Evolutionary conservation across 306 rosid genomes (phyloP).

Genomic region (Vicia faba): DNA sequence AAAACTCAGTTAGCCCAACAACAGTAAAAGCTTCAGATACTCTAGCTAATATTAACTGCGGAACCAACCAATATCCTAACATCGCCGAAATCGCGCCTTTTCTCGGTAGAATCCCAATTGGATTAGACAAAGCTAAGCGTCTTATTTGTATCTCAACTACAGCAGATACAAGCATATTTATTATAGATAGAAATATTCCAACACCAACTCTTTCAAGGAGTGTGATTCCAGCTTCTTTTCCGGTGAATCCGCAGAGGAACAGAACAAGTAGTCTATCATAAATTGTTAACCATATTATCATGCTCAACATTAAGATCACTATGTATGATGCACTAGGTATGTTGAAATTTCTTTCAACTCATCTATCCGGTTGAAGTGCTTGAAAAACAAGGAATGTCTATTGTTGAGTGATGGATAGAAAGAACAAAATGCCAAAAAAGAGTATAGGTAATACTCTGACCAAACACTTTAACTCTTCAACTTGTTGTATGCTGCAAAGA

Average conservation of each 20-base stretch:
- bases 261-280: constrained; percentile 69
- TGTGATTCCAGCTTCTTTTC: constrained; percentile 76
- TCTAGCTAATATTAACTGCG: constrained; percentile 64
- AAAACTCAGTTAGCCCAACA: constrained; percentile 71
- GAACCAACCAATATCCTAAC: constrained; percentile 74
- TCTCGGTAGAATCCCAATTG: constrained; percentile 62
- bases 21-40: constrained; percentile 58
- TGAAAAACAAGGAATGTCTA: constrained; percentile 67
- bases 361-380: constrained; percentile 78
- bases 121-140: constrained; percentile 46
- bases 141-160: constrained; percentile 58
- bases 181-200: constrained; percentile 57
- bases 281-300: constrained; percentile 67
- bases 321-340: constrained; percentile 74
- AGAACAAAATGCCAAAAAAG: constrained; percentile 51
- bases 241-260: constrained; percentile 49
- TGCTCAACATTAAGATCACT: constrained; percentile 62
- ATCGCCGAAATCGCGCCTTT: constrained; percentile 76
- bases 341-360: constrained; percentile 48
- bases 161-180: constrained; percentile 60
- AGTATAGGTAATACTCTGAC: constrained; percentile 74
- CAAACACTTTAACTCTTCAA: constrained; percentile 82
- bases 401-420: constrained; percentile 52
- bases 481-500: constrained; percentile 81
- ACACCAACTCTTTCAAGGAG: constrained; percentile 72